Evolutionary conservation across 495 filamentous ascomycete species (phyloP), one percentile per base, ranked within the genome.

Genomic region (Penicillium nucicola): DNA sequence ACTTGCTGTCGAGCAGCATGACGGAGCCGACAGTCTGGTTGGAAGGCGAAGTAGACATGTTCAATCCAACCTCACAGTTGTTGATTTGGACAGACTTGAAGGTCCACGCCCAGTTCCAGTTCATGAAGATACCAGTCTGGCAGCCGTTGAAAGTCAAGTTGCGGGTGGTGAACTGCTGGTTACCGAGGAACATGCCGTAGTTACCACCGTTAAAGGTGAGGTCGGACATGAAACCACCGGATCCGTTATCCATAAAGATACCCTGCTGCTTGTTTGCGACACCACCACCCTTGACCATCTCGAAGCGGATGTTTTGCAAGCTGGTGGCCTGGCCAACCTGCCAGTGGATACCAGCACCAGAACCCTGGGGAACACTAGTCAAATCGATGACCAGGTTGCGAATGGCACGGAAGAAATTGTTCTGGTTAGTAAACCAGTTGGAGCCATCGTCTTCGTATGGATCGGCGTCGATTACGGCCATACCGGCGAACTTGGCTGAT

Each of bases 401-500:
- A 56, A 98, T 76, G 58, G 95, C 88, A 38, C 93, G 90, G 80
- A 90, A 97, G 78, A 98, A 98, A 76, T 98, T 97, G 83, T 97
- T 98, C 71, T 96, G 87, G 68, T 96, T 95, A 56, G 86, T 90
- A 71, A 85, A 96, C 83, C 85, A 88, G 64, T 87, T 86, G 50
- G 56, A 64, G 18, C 82, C 85, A 8, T 66, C 59, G 5, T 74
- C 68, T 23, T 79, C 59, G 62, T 98, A 97, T 0, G 92, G 92
- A 56, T 98, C 87, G 8, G 89, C 75, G 58, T 97, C 92, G 58
- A 98, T 90, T 18, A 98, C 78, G 15, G 84, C 92, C 68, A 97
- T 95, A 53, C 93, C 93, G 4, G 71, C 38, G 61, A 97, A 97
- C 52, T 64, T 64, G 7, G 85, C 60, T 1, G 82, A 66, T 1